phyloP scores from a whole-genome alignment of 306 rosid genomes.

The Pyrus betulifolia region DNA sequence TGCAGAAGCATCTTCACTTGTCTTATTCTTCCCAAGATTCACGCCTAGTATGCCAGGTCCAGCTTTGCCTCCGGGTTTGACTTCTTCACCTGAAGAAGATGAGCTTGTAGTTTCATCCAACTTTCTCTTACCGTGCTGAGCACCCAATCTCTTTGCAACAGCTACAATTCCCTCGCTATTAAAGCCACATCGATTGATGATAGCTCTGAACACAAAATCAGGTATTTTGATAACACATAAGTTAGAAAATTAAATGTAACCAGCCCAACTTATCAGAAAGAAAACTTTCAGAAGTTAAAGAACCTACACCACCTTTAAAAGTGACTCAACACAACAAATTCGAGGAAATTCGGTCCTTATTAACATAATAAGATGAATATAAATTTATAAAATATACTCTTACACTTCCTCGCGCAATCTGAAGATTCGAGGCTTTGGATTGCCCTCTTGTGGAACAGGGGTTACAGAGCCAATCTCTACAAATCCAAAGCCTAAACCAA shows the following conservation, averaged over 20 bases:
- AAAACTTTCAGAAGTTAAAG: slow-evolving; percentile 2
- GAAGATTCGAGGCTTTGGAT: slow-evolving; percentile 91
- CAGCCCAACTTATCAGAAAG: slow-evolving; percentile 9
- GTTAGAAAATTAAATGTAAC: neutral
- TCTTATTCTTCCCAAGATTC: slow-evolving; percentile 94
- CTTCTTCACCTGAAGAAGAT: slow-evolving; percentile 55
- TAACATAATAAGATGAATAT: slow-evolving; percentile 11
- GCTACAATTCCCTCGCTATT: slow-evolving; percentile 94
- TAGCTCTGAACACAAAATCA: slow-evolving; percentile 54
- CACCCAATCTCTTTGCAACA: slow-evolving; percentile 90
- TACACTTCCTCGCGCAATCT: slow-evolving; percentile 75
- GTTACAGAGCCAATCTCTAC: slow-evolving; percentile 97
- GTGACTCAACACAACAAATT: neutral
- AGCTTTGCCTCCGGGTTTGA: slow-evolving; percentile 84
- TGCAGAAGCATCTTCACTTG: slow-evolving; percentile 91
- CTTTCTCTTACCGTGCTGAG: slow-evolving; percentile 93
- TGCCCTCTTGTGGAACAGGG: slow-evolving; percentile 91
- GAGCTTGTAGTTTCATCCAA: slow-evolving; percentile 78
- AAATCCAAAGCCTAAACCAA: slow-evolving; percentile 88
- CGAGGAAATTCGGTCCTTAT: neutral
- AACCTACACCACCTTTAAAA: slow-evolving; percentile 1
- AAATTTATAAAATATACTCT: neutral
- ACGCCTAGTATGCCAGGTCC: slow-evolving; percentile 99
- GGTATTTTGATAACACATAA: slow-evolving; percentile 11
- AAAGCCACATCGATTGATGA: slow-evolving; percentile 93